Conservation (phyloP, 2,329 filamentous ascomycete genomes). For the Arthrocladium fulminans region DNA sequence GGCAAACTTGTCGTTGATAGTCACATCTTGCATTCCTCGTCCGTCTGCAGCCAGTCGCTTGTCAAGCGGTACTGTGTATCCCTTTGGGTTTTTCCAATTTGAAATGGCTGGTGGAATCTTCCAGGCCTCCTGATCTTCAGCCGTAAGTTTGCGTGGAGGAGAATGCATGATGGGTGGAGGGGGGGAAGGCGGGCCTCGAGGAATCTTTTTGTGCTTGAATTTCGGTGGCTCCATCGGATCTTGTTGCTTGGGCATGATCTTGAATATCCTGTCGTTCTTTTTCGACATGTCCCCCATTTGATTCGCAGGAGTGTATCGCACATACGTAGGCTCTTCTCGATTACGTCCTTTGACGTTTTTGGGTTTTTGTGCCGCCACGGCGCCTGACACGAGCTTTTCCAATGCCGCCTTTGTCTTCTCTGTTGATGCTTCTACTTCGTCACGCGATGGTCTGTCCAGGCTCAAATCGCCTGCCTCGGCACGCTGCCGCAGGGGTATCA, state of each 20-base stretch:
- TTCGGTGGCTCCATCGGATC: conserved; percentile 97
- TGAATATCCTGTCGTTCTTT: conserved; percentile 94
- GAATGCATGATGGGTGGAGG: conserved; percentile 93
- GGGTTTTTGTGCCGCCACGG: conserved; percentile 84
- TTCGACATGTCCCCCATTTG: conserved; percentile 84
- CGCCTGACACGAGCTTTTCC: conserved; percentile 70
- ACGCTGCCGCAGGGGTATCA: conserved; percentile 86
- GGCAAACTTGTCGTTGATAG: conserved; percentile 97
- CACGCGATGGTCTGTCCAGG: conserved; percentile 71
- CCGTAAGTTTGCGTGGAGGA: conserved; percentile 86
- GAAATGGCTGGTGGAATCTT: conserved; percentile 82
- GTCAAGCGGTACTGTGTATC: conserved; percentile 90
- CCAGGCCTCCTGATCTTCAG: conserved; percentile 96
- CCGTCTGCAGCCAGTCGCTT: conserved; percentile 93
- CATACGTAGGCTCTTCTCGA: conserved; percentile 79
- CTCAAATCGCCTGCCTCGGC: conserved; percentile 89
- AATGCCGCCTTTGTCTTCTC: conserved; percentile 83
- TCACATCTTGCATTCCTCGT: conserved; percentile 79
- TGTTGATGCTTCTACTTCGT: conserved; percentile 73
- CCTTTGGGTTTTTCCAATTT: conserved; percentile 99
- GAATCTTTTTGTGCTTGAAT: conserved; percentile 97
- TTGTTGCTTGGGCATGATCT: conserved; percentile 87
- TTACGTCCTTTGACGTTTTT: conserved; percentile 81
- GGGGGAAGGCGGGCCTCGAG: conserved; percentile 80
- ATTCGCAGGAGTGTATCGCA: conserved; percentile 88